phyloP scores from a whole-genome alignment of 2,329 filamentous ascomycete species.

The Scytalidium lignicola region DNA sequence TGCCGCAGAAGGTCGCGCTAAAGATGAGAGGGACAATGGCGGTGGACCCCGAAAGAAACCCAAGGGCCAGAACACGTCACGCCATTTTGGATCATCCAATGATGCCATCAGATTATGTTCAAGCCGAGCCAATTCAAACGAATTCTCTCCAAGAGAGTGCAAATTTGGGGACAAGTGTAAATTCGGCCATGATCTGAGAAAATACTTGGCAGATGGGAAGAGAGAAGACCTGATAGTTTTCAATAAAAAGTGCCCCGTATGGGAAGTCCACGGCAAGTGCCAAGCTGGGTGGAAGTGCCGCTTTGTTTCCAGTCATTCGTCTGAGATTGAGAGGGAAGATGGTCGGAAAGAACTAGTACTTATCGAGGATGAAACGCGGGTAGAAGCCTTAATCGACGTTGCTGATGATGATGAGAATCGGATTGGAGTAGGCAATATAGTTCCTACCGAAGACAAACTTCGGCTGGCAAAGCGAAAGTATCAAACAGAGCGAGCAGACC shows the following conservation, averaged over 20 bases:
- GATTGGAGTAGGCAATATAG: constrained; percentile 68
- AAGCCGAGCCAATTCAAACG: constrained; percentile 63
- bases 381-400: constrained; percentile 17
- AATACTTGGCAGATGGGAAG: constrained; percentile 78
- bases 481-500: constrained; percentile 66
- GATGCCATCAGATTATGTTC: constrained; percentile 76
- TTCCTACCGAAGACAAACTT: constrained; percentile 65
- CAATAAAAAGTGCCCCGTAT: constrained; percentile 75
- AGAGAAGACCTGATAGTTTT: constrained; percentile 74
- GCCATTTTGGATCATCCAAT: constrained; percentile 73
- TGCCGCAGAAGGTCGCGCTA: constrained; percentile 43
- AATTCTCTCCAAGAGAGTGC: constrained; percentile 78
- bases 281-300: constrained; percentile 90
- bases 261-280: constrained; percentile 70
- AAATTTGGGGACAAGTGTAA: constrained; percentile 76
- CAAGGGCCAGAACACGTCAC: constrained; percentile 75
- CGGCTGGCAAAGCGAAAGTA: constrained; percentile 68
- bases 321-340: constrained; percentile 71
- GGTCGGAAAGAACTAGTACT: constrained; percentile 79
- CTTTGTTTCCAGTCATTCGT: constrained; percentile 81
- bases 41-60: constrained; percentile 47
- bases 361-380: constrained; percentile 37
- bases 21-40: constrained; percentile 25
- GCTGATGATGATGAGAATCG: constrained; percentile 40
- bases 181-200: constrained; percentile 76